Evolutionary conservation across 495 filamentous ascomycete genomes (phyloP).

Genomic region (Peziza echinospora): DNA sequence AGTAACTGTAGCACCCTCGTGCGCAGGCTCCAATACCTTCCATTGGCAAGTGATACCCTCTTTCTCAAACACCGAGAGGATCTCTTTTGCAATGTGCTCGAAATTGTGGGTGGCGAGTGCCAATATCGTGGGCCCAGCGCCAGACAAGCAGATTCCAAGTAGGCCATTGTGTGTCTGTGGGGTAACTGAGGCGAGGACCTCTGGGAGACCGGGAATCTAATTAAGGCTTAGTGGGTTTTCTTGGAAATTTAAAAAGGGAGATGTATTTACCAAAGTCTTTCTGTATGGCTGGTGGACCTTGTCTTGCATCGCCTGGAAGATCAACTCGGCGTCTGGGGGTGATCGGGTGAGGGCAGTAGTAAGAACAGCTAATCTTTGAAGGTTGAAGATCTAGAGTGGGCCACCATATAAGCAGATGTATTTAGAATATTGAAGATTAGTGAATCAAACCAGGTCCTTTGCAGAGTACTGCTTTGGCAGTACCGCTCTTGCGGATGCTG

Average conservation of each 20-base stretch:
- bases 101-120: constrained; percentile 79
- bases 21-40: constrained; percentile 70
- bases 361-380: constrained; percentile 74
- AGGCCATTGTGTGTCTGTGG: constrained; percentile 69
- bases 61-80: constrained; percentile 43
- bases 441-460: constrained; percentile 50
- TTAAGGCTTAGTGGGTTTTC: no score
- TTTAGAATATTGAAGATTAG: neutral
- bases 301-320: constrained; percentile 94
- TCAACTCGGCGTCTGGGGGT: constrained; percentile 78
- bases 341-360: constrained; percentile 65
- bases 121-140: constrained; percentile 83
- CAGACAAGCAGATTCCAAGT: constrained; percentile 77
- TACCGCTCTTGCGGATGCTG: constrained; percentile 64
- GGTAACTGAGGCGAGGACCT: constrained; percentile 68
- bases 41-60: constrained; percentile 63
- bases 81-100: constrained; percentile 54
- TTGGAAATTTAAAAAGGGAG: neutral
- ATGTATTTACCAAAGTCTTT: constrained; percentile 33
- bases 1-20: constrained; percentile 54
- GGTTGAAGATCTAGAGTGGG: constrained; percentile 53
- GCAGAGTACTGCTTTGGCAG: constrained; percentile 54
- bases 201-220: constrained; percentile 65
- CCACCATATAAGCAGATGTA: neutral
- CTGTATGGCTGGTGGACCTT: constrained; percentile 92